phyloP scores from a whole-genome alignment of 2,329 filamentous ascomycete species.

The Cercospora brassicicola region DNA sequence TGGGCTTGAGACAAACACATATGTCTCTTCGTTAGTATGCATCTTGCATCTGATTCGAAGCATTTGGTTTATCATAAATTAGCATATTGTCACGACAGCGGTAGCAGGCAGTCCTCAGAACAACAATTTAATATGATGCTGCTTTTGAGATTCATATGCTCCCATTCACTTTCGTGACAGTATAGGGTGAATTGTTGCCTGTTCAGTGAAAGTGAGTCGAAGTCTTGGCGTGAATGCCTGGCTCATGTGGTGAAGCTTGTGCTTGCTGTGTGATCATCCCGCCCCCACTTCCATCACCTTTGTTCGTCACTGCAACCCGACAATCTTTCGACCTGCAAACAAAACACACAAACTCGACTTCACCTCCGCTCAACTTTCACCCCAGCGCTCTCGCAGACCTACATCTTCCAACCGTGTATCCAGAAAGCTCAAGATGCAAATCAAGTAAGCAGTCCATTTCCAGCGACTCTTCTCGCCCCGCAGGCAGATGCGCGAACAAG shows the following conservation, averaged over 20 bases:
- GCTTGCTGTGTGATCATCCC: not conserved
- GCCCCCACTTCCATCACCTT: slow-evolving; percentile 7
- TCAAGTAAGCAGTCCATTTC: not conserved
- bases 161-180: not conserved
- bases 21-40: not conserved
- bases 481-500: not conserved
- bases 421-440: not conserved
- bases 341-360: not conserved
- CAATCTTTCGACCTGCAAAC: not conserved
- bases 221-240: slow-evolving; percentile 2
- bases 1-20: not conserved
- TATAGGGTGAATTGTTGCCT: not conserved
- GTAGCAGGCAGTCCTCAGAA: not conserved
- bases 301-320: not conserved
- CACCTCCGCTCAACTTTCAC: not conserved
- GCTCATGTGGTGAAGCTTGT: not conserved
- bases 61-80: not conserved
- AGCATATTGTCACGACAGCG: not conserved
- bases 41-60: not conserved
- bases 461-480: not conserved
- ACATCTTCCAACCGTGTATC: no score
- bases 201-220: not conserved
- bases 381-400: no score
- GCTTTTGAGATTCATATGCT: not conserved
- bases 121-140: not conserved